Evolutionary conservation across 1,139 yeast species (phyloP).

Genomic region (Debaryomyces subglobosus): DNA sequence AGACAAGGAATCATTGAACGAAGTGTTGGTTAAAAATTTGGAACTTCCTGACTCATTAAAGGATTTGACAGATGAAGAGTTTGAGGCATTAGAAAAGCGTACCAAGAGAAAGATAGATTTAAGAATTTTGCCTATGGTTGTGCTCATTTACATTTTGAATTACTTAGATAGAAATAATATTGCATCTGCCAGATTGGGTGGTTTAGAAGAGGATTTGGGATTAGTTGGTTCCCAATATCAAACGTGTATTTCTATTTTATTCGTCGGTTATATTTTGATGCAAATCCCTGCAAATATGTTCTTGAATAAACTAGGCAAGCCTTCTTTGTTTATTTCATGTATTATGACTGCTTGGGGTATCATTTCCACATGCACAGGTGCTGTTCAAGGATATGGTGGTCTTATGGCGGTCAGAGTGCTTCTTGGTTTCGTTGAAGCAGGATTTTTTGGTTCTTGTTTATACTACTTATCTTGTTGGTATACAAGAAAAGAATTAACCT

Average conservation of each 20-base stretch:
- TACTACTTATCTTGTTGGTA: constrained; percentile 54
- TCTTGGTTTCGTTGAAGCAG: constrained; percentile 61
- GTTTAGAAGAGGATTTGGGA: constrained; percentile 53
- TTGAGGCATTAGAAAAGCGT: constrained; percentile 39
- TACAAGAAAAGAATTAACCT: constrained; percentile 48
- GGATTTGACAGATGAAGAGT: constrained; percentile 37
- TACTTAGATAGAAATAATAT: constrained; percentile 63
- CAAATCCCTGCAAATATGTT: constrained; percentile 59
- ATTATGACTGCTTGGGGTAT: constrained; percentile 59
- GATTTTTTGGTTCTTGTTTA: constrained; percentile 58
- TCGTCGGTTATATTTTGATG: constrained; percentile 63
- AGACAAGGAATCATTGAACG: constrained; percentile 4
- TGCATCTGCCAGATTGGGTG: constrained; percentile 64
- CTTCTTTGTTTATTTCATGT: constrained; percentile 51
- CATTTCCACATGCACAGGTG: constrained; percentile 46
- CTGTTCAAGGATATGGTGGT: constrained; percentile 33
- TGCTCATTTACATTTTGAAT: constrained; percentile 54
- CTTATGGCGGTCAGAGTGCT: constrained; percentile 44
- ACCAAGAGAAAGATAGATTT: constrained; percentile 51
- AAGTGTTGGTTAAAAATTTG: constrained; percentile 13
- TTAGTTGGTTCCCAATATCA: constrained; percentile 55
- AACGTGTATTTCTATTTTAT: constrained; percentile 57
- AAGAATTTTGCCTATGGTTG: constrained; percentile 57
- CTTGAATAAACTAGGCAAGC: constrained; percentile 52
- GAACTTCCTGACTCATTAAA: constrained; percentile 37